A percentile compares a stretch with the other conserved stretches of the same genome.
phyloP scores from a whole-genome alignment of 1,284 basidiomycete species.

The Papiliotrema laurentii region DNA sequence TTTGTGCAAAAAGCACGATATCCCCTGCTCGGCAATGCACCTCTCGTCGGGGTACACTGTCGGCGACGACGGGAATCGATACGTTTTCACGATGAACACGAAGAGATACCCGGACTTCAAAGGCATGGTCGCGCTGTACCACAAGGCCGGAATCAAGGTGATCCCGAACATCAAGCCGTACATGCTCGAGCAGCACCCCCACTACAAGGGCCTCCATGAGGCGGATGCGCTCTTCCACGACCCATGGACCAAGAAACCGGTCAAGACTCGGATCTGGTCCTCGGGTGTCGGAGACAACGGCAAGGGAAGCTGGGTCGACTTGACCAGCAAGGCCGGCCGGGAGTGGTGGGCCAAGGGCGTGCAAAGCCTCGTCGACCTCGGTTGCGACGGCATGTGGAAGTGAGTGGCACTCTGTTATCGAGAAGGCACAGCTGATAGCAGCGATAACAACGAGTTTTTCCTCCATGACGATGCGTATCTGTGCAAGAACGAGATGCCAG shows the following conservation, averaged over 20 bases:
- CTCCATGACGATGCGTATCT: conserved; percentile 47
- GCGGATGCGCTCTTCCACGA: conserved; percentile 46
- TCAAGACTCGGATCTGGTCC: conserved; percentile 48
- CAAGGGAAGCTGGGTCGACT: conserved; percentile 49
- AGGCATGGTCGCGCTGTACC: conserved; percentile 44
- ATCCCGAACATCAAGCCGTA: conserved; percentile 50
- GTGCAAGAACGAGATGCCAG: conserved; percentile 23
- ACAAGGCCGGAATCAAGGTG: conserved; percentile 48
- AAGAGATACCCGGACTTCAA: conserved; percentile 50
- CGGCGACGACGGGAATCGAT: conserved; percentile 42
- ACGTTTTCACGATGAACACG: conserved; percentile 50
- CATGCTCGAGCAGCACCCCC: conserved; percentile 39
- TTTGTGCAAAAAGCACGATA: conserved; percentile 47
- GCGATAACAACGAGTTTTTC: conserved; percentile 51
- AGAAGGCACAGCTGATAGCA: conserved; percentile 10
- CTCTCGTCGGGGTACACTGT: conserved; percentile 50
- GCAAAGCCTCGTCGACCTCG: conserved; percentile 40
- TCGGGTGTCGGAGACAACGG: conserved; percentile 45
- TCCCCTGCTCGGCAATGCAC: conserved; percentile 47
- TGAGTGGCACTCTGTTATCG: conserved; percentile 15
- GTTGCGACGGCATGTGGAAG: conserved; percentile 50
- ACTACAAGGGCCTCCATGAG: conserved; percentile 37
- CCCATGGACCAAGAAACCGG: conserved; percentile 30
- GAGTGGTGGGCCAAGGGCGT: conserved; percentile 50
- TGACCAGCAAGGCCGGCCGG: conserved; percentile 43